Percentiles rank a stretch among this genome's conserved stretches.
These are phyloP conservation scores for Myriangium duriaei DNA, from an alignment of 2,329 filamentous ascomycete species.

Conservation along the genomic window DNA sequence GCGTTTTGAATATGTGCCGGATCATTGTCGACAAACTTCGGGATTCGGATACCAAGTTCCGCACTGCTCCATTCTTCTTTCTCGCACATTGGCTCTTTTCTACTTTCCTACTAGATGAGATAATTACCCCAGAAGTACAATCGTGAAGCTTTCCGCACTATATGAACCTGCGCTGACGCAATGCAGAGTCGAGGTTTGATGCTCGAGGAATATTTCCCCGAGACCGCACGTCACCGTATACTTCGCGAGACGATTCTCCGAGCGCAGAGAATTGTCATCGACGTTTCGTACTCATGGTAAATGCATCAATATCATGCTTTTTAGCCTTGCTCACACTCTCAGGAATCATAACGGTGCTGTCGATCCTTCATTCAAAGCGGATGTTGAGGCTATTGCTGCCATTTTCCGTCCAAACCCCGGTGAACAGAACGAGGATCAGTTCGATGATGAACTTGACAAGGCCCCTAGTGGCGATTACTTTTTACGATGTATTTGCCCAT, in stretches of 20 bases:
- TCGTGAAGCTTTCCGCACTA: conserved; percentile 9
- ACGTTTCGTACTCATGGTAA: conserved; percentile 59
- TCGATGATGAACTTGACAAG: neutral
- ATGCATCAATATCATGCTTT: conserved; percentile 19
- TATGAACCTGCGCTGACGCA: conserved; percentile 20
- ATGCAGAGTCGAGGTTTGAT: conserved; percentile 49
- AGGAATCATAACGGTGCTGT: conserved; percentile 50
- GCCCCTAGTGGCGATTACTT: conserved; percentile 2
- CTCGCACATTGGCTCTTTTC: conserved; percentile 89
- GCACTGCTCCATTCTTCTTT: conserved; percentile 63
- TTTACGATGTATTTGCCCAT: conserved; percentile 45
- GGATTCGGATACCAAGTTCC: conserved; percentile 56
- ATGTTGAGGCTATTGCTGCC: conserved; percentile 59
- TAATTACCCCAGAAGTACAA: conserved; percentile 75
- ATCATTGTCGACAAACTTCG: conserved; percentile 59
- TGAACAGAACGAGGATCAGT: neutral
- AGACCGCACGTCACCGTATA: conserved; percentile 71
- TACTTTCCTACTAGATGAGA: conserved; percentile 67
- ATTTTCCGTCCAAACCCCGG: conserved; percentile 39
- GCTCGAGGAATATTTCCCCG: conserved; percentile 82
- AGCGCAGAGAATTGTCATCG: conserved; percentile 66
- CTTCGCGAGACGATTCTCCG: conserved; percentile 64
- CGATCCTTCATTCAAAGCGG: conserved; percentile 49
- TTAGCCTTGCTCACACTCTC: conserved; percentile 17
- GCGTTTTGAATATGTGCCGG: conserved; percentile 71